phyloP scores from a whole-genome alignment of 1,284 basidiomycete genomes.

The Leccinum subrobustum region DNA sequence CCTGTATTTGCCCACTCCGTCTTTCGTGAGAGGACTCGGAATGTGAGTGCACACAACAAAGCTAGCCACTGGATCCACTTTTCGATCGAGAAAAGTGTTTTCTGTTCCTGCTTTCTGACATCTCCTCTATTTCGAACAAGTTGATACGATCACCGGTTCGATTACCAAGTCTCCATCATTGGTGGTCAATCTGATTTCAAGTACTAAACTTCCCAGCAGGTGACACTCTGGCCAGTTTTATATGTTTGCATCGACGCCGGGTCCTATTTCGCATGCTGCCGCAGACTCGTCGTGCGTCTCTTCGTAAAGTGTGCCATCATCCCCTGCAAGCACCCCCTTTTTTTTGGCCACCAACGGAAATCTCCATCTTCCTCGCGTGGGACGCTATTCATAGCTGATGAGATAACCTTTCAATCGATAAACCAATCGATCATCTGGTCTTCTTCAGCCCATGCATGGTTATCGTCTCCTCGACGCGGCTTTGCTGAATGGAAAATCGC shows the following conservation, averaged over 20 bases:
- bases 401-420: conserved; percentile 25
- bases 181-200: neutral
- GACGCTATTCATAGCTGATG: conserved; percentile 21
- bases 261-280: conserved; percentile 7
- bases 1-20: neutral
- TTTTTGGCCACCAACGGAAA: conserved; percentile 1
- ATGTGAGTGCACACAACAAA: neutral
- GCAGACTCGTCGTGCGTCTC: neutral
- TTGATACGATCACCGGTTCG: neutral
- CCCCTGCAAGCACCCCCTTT: neutral
- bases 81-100: neutral
- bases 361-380: conserved; percentile 20
- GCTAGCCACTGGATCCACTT: neutral
- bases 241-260: neutral
- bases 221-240: neutral
- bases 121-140: neutral
- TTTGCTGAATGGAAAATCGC: neutral
- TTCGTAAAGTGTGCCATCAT: conserved; percentile 13
- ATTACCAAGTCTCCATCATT: neutral
- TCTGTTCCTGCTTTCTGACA: neutral
- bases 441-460: neutral
- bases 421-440: conserved; percentile 3
- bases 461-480: neutral
- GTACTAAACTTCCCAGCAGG: neutral
- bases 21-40: neutral